phyloP scores from a whole-genome alignment of 805 yeast genomes.

The Metschnikowia matae region DNA sequence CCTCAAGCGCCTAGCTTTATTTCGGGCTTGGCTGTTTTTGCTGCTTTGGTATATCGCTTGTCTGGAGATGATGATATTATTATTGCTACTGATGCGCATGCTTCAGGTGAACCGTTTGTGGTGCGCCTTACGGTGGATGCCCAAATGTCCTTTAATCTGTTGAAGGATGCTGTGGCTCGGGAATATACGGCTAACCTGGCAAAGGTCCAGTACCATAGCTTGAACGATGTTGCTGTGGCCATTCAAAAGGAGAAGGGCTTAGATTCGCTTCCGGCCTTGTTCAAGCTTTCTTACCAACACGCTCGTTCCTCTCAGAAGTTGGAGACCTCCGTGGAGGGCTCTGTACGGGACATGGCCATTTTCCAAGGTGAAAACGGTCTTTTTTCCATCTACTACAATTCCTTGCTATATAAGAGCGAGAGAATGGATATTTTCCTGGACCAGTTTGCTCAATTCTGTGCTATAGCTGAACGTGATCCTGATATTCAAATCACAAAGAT shows the following conservation, averaged over 20 bases:
- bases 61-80: slow-evolving; percentile 94
- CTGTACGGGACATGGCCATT: slow-evolving; percentile 62
- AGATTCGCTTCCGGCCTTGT: slow-evolving; percentile 60
- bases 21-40: slow-evolving; percentile 60
- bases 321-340: slow-evolving; percentile 46
- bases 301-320: slow-evolving; percentile 37
- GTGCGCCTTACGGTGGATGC: slow-evolving; percentile 61
- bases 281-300: slow-evolving; percentile 57
- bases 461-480: slow-evolving; percentile 33
- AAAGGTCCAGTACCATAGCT: slow-evolving; percentile 40
- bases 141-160: slow-evolving; percentile 47
- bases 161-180: slow-evolving; percentile 43
- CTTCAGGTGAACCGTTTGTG: slow-evolving; percentile 46
- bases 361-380: slow-evolving; percentile 30
- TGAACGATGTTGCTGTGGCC: slow-evolving; percentile 52
- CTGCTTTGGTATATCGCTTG: slow-evolving; percentile 67
- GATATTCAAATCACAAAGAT: slow-evolving; percentile 52
- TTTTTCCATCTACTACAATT: slow-evolving; percentile 61
- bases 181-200: slow-evolving; percentile 34
- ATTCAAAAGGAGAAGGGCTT: slow-evolving; percentile 48
- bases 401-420: slow-evolving; percentile 64
- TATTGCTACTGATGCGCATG: slow-evolving; percentile 60
- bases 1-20: slow-evolving; percentile 35
- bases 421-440: slow-evolving; percentile 69
- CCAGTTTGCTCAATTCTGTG: slow-evolving; percentile 59